These are phyloP conservation scores for Venturiaceae sp. DNA, from an alignment of 2,329 filamentous ascomycete species.

Conservation along the genomic window DNA sequence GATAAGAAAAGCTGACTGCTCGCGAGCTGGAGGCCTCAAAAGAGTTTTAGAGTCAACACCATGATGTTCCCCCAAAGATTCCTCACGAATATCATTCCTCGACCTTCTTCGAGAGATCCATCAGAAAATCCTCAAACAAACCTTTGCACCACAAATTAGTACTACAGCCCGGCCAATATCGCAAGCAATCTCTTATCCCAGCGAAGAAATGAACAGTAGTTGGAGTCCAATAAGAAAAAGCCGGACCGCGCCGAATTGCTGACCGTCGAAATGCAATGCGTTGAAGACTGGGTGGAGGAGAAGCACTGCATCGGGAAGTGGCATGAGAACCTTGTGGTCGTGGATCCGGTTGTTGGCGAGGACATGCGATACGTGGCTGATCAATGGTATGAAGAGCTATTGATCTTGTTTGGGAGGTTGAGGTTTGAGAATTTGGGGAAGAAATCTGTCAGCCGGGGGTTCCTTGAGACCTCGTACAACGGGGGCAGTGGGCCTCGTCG, in stretches of 20 bases:
- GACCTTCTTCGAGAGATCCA: neutral
- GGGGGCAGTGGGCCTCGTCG: no score
- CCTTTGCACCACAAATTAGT: neutral
- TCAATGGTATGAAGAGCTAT: neutral
- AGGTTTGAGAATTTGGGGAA: neutral
- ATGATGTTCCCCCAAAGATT: no score
- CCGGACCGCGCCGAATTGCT: no score
- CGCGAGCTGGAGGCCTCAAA: no score
- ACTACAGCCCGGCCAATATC: neutral
- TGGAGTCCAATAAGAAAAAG: neutral
- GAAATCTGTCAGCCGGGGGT: no score
- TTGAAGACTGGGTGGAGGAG: neutral
- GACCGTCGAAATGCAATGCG: neutral
- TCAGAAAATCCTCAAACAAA: neutral
- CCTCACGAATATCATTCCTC: neutral
- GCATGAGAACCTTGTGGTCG: neutral
- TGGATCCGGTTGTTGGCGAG: neutral
- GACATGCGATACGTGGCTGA: neutral
- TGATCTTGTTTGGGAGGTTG: neutral
- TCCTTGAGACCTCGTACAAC: no score
- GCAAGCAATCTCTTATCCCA: neutral
- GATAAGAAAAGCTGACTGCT: no score
- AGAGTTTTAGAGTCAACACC: no score
- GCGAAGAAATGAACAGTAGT: neutral
- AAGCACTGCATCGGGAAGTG: neutral